These are phyloP conservation scores for Nadsonia commutata DNA, from an alignment of 1,139 yeast genomes.

Conservation along the genomic window DNA sequence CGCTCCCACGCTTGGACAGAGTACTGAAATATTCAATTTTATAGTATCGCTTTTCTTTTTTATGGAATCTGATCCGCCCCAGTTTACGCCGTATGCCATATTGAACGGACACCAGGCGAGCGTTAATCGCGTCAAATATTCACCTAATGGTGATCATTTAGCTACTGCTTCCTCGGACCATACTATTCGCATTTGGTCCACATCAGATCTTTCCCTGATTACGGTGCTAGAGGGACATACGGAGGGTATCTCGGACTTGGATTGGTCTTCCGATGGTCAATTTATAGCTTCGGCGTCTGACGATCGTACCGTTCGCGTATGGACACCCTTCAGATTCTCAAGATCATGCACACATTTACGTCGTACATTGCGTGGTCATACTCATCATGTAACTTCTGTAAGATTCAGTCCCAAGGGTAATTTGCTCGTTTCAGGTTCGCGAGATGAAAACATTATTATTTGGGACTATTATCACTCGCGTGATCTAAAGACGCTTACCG, in stretches of 20 bases:
- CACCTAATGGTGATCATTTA: slow-evolving; percentile 44
- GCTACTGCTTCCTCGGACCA: slow-evolving; percentile 41
- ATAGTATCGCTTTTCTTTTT: too few species aligned
- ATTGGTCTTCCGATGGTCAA: slow-evolving; percentile 64
- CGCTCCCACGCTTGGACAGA: too few species aligned
- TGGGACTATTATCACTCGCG: slow-evolving; percentile 76
- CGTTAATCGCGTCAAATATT: slow-evolving; percentile 6
- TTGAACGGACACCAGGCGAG: slow-evolving; percentile 2
- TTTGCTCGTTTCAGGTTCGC: slow-evolving; percentile 63
- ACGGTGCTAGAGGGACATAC: slow-evolving; percentile 44
- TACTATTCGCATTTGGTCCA: slow-evolving; percentile 31
- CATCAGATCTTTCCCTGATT: slow-evolving; percentile 21
- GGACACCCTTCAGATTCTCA: slow-evolving; percentile 34
- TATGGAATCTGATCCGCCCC: too few species aligned
- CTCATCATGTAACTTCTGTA: slow-evolving; percentile 69
- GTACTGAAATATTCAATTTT: too few species aligned
- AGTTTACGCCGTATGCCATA: neutral
- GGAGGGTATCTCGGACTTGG: slow-evolving; percentile 53
- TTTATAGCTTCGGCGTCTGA: slow-evolving; percentile 77
- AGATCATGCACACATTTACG: slow-evolving; percentile 32
- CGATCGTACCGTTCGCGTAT: slow-evolving; percentile 65
- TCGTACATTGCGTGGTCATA: slow-evolving; percentile 60
- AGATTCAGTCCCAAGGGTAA: slow-evolving; percentile 64
- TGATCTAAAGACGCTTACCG: slow-evolving; percentile 67
- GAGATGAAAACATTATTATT: slow-evolving; percentile 79